These are phyloP conservation scores for Penicillium italicum DNA, from an alignment of 2,329 filamentous ascomycete species.

Conservation along the genomic window DNA sequence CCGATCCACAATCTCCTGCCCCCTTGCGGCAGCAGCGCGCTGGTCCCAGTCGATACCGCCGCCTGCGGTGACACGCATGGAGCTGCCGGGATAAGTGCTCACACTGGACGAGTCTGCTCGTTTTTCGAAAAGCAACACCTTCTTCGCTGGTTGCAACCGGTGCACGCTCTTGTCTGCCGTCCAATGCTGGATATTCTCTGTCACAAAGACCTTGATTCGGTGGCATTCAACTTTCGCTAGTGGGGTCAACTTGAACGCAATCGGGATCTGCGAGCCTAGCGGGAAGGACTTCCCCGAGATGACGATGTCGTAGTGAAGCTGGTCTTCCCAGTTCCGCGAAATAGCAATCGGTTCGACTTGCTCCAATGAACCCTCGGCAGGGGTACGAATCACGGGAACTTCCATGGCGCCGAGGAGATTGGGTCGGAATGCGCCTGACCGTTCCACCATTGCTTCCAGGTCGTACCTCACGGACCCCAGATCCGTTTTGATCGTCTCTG, in stretches of 20 bases:
- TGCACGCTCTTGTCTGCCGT: constrained; percentile 82
- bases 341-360: constrained; percentile 93
- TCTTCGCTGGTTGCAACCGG: constrained; percentile 75
- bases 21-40: constrained; percentile 54
- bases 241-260: constrained; percentile 90
- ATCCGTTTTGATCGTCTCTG: constrained; percentile 82
- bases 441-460: constrained; percentile 77
- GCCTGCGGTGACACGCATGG: constrained; percentile 71
- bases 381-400: constrained; percentile 77
- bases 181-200: constrained; percentile 88
- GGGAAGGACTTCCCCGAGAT: constrained; percentile 95
- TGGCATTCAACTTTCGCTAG: constrained; percentile 91
- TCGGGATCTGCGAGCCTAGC: constrained; percentile 79
- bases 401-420: constrained; percentile 81
- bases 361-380: constrained; percentile 82
- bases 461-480: constrained; percentile 86
- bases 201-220: constrained; percentile 85
- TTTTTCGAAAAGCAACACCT: constrained; percentile 85
- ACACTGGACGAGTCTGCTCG: constrained; percentile 72
- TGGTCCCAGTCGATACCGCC: constrained; percentile 70
- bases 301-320: constrained; percentile 91
- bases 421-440: constrained; percentile 83
- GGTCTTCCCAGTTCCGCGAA: constrained; percentile 89
- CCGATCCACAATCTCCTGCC: constrained; percentile 52
- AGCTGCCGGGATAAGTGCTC: constrained; percentile 69